Base-by-base conservation (phyloP, 805 yeast genomes). In the Candida pini region DNA sequence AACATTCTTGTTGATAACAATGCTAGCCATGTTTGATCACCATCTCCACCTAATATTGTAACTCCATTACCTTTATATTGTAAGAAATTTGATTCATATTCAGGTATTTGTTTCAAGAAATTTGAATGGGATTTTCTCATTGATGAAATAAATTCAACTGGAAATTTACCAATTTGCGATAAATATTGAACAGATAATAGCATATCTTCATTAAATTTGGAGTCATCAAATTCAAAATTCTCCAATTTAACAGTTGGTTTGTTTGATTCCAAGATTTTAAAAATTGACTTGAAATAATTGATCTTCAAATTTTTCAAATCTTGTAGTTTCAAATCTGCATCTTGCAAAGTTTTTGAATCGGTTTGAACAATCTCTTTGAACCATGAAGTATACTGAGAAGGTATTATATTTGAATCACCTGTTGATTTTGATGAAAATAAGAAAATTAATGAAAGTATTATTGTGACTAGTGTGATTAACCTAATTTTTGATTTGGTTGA, bases 31-130 rank as follows among this genome's bases (percentile, higher is more conserved):
- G 82, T 77, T 30, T 64, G 63, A 17, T 64, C 55, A 9, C 86
- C 82, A n/a, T n/a, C n/a, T 7, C 87, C 86, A 30, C 86, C 89
- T 15, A 79, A 75, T 35, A 75, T 76, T 1, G 81, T 78, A 18
- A 80, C 77, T 15, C 88, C 89, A 41, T 69, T 62, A 2, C 78
- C 76, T 26, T 28, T 35, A 28, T 44, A 47, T 16, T 41, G 43
- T 28, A 41, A 17, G 75, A 43, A 13, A 4, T 39, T 36, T 9
- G 79, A 56, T 73, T 53, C 30, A 53, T 58, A 22, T 47, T 54
- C 38, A 63, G 66, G 32, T 66, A 71, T 31, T n/a, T 63, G 53
- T 2, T 48, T 46, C 18, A 73, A 50, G 13, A 39, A 41, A 9
- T 30, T 30, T 2, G 39, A 18, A 37, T 49, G 54, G 38, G 73